Conservation (phyloP, 106 monocot genomes). For the Dendrobium officinale region DNA sequence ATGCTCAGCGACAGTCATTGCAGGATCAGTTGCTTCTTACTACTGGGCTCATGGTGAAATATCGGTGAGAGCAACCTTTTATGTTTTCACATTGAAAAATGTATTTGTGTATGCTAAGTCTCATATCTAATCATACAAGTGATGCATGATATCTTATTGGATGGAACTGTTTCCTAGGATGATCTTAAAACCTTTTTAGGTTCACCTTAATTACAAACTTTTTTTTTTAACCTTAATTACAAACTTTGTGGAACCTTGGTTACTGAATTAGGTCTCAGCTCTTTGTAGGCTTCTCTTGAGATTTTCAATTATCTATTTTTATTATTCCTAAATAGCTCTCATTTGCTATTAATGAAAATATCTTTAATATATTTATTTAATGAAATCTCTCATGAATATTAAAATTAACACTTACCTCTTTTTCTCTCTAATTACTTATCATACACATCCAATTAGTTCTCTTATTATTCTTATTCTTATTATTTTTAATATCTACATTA, state of each 20-base stretch:
- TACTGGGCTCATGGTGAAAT: constrained; percentile 93
- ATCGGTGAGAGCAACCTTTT: constrained; percentile 46
- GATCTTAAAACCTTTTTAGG: background rate
- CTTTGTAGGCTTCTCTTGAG: background rate
- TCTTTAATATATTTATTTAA: too few relatives aligned
- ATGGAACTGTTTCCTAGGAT: background rate
- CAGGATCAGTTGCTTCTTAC: constrained; percentile 96
- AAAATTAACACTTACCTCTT: too few relatives aligned
- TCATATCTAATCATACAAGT: background rate
- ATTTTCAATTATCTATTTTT: background rate
- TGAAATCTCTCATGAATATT: too few relatives aligned
- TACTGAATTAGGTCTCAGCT: background rate
- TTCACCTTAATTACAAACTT: background rate
- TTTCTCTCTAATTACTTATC: too few relatives aligned
- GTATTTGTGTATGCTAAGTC: background rate
- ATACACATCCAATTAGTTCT: too few relatives aligned
- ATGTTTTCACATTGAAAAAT: background rate
- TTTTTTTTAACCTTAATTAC: background rate
- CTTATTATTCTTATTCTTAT: too few relatives aligned
- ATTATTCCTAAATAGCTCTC: too few relatives aligned
- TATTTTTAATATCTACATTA: too few relatives aligned
- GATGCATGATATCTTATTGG: background rate
- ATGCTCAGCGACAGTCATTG: constrained; percentile 84
- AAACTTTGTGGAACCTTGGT: background rate
- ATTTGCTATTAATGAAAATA: too few relatives aligned